Percentiles rank a stretch among this genome's conserved stretches.
These are phyloP conservation scores for Arbutus unedo DNA, from an alignment of 148 eudicot species.

Conservation along the genomic window DNA sequence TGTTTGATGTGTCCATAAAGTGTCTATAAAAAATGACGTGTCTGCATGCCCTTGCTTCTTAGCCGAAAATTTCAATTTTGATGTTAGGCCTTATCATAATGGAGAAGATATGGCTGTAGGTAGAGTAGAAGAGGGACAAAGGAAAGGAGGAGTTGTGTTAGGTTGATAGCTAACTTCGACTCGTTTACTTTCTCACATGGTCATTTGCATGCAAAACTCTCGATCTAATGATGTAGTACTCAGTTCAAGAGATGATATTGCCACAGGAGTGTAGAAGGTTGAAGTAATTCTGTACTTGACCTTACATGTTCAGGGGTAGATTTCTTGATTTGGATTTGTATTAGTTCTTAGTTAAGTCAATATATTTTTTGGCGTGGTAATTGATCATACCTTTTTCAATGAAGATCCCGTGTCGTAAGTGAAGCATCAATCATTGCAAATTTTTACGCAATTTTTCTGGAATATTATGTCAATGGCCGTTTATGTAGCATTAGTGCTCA, in stretches of 20 bases:
- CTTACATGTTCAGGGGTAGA: not conserved
- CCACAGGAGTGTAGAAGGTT: not conserved
- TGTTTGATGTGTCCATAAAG: no score
- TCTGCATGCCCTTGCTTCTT: no score
- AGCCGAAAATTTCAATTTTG: no score
- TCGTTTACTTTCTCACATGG: not conserved
- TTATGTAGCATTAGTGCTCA: not conserved
- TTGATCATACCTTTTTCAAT: not conserved
- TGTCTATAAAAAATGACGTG: no score
- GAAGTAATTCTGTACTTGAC: not conserved
- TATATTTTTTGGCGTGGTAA: not conserved
- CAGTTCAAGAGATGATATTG: not conserved
- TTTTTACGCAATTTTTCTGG: not conserved
- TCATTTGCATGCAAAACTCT: not conserved
- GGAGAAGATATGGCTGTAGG: slow-evolving; percentile 2
- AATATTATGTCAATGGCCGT: not conserved
- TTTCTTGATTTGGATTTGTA: not conserved
- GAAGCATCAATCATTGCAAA: not conserved
- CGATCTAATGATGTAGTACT: not conserved
- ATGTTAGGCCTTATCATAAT: not conserved
- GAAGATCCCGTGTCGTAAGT: not conserved
- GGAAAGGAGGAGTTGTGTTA: slow-evolving; percentile 1
- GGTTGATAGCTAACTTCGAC: not conserved
- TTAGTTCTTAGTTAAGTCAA: not conserved
- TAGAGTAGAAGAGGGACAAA: slow-evolving; percentile 1